These are phyloP conservation scores for Pseudogymnoascus sp. DNA, from an alignment of 2,329 filamentous ascomycete genomes.

Conservation along the genomic window DNA sequence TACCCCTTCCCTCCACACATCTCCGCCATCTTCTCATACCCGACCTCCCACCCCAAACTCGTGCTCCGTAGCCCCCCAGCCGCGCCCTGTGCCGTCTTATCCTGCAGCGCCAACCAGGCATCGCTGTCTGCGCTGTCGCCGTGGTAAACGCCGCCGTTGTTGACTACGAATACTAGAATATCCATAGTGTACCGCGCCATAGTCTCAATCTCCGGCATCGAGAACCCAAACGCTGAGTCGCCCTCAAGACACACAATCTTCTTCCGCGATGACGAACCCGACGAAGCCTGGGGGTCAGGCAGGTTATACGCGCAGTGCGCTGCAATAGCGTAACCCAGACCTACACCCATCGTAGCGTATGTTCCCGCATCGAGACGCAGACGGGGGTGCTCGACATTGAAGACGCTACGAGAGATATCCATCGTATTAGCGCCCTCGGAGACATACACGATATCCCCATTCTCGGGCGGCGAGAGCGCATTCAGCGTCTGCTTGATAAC, in stretches of 20 bases:
- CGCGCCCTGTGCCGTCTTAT: conserved; percentile 27
- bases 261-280: conserved; percentile 30
- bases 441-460: conserved; percentile 44
- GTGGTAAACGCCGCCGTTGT: conserved; percentile 45
- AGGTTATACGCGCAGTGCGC: conserved; percentile 47
- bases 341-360: conserved; percentile 51
- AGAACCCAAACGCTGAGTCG: conserved; percentile 48
- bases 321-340: conserved; percentile 47
- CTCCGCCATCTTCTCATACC: conserved; percentile 46
- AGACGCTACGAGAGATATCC: conserved; percentile 49
- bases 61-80: conserved; percentile 36
- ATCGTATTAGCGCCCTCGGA: conserved; percentile 53
- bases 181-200: conserved; percentile 47
- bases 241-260: conserved; percentile 49
- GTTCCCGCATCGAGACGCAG: conserved; percentile 49
- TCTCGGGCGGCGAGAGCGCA: conserved; percentile 33
- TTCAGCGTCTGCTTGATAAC: conserved; percentile 43
- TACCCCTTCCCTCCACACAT: conserved; percentile 46
- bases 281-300: conserved; percentile 27
- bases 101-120: conserved; percentile 36
- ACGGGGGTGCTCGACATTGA: conserved; percentile 44
- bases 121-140: conserved; percentile 32
- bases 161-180: conserved; percentile 45
- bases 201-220: conserved; percentile 46
- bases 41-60: conserved; percentile 43